Percentiles rank a stretch among this genome's conserved stretches.
Evolutionary conservation across 306 rosid species (phyloP).

Genomic region (Hippophae rhamnoides): DNA sequence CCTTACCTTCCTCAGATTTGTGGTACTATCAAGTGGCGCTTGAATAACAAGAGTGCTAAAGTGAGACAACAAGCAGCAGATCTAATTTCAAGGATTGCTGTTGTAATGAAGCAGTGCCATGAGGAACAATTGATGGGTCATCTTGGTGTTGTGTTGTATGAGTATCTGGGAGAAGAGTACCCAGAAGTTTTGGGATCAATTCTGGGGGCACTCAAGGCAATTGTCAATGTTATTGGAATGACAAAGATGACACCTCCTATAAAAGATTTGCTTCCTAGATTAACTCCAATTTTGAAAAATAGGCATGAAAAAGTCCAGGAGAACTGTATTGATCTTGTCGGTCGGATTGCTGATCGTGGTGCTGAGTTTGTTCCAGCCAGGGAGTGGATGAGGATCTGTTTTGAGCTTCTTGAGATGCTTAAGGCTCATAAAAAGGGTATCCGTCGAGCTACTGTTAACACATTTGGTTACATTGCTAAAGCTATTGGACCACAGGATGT

Average conservation of each 20-base stretch:
- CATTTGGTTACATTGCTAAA: slow-evolving; percentile 84
- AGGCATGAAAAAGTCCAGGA: slow-evolving; percentile 96
- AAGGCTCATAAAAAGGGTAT: slow-evolving; percentile 96
- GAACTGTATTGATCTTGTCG: slow-evolving; percentile 90
- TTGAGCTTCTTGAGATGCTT: slow-evolving; percentile 96
- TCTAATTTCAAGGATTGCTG: slow-evolving; percentile 90
- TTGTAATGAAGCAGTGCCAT: slow-evolving; percentile 96
- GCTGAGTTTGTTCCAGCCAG: slow-evolving; percentile 95
- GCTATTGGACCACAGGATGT: slow-evolving; percentile 97
- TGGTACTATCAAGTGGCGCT: slow-evolving; percentile 95
- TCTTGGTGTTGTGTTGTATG: slow-evolving; percentile 92
- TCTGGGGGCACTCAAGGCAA: slow-evolving; percentile 88
- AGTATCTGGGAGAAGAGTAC: slow-evolving; percentile 93
- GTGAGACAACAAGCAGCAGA: slow-evolving; percentile 97
- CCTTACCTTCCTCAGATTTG: slow-evolving; percentile 94
- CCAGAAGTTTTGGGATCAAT: slow-evolving; percentile 94
- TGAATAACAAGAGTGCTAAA: slow-evolving; percentile 95
- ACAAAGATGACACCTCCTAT: slow-evolving; percentile 99
- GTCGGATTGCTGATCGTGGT: slow-evolving; percentile 95
- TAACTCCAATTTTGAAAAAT: slow-evolving; percentile 92
- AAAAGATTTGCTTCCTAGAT: slow-evolving; percentile 85
- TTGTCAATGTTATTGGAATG: slow-evolving; percentile 97
- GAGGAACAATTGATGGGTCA: slow-evolving; percentile 97
- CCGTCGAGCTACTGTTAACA: slow-evolving; percentile 84
- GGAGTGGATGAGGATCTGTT: slow-evolving; percentile 98